Conservation (phyloP, 805 yeast species). For the Ogataea salicorniae region DNA sequence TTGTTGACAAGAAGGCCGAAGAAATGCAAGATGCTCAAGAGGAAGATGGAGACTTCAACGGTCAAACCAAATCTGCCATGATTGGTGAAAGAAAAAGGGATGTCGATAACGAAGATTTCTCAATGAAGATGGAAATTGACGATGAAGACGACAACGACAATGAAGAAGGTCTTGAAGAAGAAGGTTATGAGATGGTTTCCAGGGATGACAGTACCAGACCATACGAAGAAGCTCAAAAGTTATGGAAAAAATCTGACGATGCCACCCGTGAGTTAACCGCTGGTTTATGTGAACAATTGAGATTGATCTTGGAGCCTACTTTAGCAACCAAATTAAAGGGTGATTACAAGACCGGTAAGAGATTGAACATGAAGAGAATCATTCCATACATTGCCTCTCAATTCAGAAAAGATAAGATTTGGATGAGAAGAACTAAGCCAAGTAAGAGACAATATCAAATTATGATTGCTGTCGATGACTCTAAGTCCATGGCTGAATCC, state of each 20-base stretch:
- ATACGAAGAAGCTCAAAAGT: conserved; percentile 58
- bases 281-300: conserved; percentile 83
- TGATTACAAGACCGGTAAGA: conserved; percentile 94
- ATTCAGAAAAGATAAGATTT: conserved; percentile 94
- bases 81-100: conserved; percentile 18
- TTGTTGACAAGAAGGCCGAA: conserved; percentile 24
- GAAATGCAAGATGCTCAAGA: conserved; percentile 19
- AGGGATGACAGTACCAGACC: conserved; percentile 25
- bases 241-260: conserved; percentile 81
- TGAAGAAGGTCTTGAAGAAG: conserved; percentile 15
- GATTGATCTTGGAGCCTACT: conserved; percentile 93
- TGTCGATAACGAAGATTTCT: conserved; percentile 38
- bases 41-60: conserved; percentile 13
- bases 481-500: conserved; percentile 95
- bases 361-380: conserved; percentile 94
- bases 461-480: conserved; percentile 96
- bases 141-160: conserved; percentile 32
- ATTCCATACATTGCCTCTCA: conserved; percentile 97
- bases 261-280: conserved; percentile 87
- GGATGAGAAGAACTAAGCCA: conserved; percentile 97
- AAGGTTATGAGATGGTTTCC: conserved; percentile 16
- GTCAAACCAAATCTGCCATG: conserved; percentile 14
- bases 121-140: conserved; percentile 37
- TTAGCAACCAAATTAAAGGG: conserved; percentile 92
- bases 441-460: conserved; percentile 96